Percentiles rank a stretch among this genome's conserved stretches.
phyloP scores from a whole-genome alignment of 208 protist genomes.

The Giardia muris region DNA sequence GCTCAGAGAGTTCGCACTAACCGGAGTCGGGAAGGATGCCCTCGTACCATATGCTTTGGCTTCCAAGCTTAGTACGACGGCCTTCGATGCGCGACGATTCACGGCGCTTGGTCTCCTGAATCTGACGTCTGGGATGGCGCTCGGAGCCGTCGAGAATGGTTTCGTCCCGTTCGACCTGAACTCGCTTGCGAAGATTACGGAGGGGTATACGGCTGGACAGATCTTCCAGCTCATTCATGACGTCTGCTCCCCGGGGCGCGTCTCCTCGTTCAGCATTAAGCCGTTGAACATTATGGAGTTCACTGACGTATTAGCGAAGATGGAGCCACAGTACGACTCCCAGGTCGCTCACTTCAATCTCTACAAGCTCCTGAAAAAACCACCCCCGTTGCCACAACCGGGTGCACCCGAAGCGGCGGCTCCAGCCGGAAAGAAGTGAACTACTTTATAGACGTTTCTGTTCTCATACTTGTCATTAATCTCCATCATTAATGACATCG shows the following conservation, averaged over 20 bases:
- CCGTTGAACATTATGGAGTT: not conserved
- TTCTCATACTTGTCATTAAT: too few species aligned
- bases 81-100: not conserved
- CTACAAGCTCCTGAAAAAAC: not conserved
- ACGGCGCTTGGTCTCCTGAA: not conserved
- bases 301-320: not conserved
- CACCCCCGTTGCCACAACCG: not conserved
- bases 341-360: not conserved
- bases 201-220: conserved; percentile 12
- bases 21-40: not conserved
- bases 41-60: not conserved
- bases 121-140: not conserved
- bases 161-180: not conserved
- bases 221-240: not conserved
- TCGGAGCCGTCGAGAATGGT: not conserved
- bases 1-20: not conserved
- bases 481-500: too few species aligned
- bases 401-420: not conserved
- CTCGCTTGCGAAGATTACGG: not conserved
- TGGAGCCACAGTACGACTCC: conserved; percentile 1
- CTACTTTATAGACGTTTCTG: too few species aligned
- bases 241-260: not conserved
- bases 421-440: too few species aligned
- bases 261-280: not conserved
- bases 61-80: not conserved